Percentiles rank a stretch among this genome's conserved stretches.
These are phyloP conservation scores for Polyporus tsugae DNA, from an alignment of 1,284 basidiomycete species.

Conservation along the genomic window DNA sequence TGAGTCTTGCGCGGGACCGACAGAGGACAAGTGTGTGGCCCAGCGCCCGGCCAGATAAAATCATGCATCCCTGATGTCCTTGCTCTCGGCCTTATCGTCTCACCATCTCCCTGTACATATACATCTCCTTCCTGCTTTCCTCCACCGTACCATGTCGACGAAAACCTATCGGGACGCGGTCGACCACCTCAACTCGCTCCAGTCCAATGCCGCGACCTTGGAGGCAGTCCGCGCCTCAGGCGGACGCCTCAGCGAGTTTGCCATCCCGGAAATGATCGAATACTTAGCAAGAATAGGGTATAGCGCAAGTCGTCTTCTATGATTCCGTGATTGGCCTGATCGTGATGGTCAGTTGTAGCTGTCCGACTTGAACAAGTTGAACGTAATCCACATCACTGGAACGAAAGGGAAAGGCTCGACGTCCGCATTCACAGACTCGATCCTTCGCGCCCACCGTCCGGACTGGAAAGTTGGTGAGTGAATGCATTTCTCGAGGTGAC, in stretches of 20 bases:
- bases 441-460: constrained; percentile 70
- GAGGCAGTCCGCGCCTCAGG: constrained; percentile 86
- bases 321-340: constrained; percentile 21
- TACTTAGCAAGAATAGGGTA: constrained; percentile 92
- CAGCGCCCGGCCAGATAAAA: constrained; percentile 2
- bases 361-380: constrained; percentile 85
- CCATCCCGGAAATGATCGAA: constrained; percentile 91
- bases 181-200: constrained; percentile 88
- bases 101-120: constrained; percentile 30
- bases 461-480: constrained; percentile 76
- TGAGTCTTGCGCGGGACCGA: neutral
- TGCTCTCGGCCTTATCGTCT: constrained; percentile 24
- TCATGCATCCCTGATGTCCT: constrained; percentile 25
- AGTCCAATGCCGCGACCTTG: constrained; percentile 93
- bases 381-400: constrained; percentile 97
- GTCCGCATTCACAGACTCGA: constrained; percentile 89
- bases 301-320: constrained; percentile 57
- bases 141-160: constrained; percentile 43
- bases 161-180: constrained; percentile 85
- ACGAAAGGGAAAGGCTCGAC: constrained; percentile 99
- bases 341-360: constrained; percentile 56
- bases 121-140: constrained; percentile 9
- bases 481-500: neutral
- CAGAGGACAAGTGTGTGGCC: constrained; percentile 2
- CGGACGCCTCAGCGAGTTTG: constrained; percentile 71